Conservation (phyloP, 225 moss, liverwort and hornwort species). For the Physcomitrellopsis africana region DNA sequence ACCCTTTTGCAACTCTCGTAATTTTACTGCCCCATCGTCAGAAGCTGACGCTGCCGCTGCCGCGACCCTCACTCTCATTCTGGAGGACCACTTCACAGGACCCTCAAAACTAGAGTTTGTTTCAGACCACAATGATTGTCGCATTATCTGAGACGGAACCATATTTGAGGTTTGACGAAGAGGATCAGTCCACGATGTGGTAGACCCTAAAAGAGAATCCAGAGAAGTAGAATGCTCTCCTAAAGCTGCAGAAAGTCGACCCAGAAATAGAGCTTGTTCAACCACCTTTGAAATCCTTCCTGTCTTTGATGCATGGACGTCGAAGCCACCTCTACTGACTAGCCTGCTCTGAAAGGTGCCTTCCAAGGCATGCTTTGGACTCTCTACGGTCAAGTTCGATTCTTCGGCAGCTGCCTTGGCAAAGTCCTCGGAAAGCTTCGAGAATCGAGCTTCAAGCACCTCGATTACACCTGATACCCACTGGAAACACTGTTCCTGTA, state of each 20-base stretch:
- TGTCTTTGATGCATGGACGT: conserved; percentile 17
- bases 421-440: conserved; percentile 57
- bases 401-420: conserved; percentile 26
- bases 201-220: conserved; percentile 63
- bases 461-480: conserved; percentile 51
- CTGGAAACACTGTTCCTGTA: conserved; percentile 70
- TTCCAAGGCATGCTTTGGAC: conserved; percentile 30
- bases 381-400: conserved; percentile 25
- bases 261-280: conserved; percentile 74
- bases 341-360: conserved; percentile 9
- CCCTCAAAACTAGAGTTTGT: conserved; percentile 43
- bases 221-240: conserved; percentile 63
- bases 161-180: conserved; percentile 20
- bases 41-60: conserved; percentile 28
- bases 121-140: conserved; percentile 40
- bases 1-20: conserved; percentile 57
- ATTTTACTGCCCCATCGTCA: conserved; percentile 45
- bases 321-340: conserved; percentile 12
- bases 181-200: conserved; percentile 48
- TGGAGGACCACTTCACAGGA: conserved; percentile 54
- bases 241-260: conserved; percentile 71
- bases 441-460: conserved; percentile 51
- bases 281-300: conserved; percentile 39
- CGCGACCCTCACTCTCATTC: conserved; percentile 40
- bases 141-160: conserved; percentile 24